Evolutionary conservation across 495 filamentous ascomycete genomes (phyloP).

Genomic region (Neurospora tetrasperma): DNA sequence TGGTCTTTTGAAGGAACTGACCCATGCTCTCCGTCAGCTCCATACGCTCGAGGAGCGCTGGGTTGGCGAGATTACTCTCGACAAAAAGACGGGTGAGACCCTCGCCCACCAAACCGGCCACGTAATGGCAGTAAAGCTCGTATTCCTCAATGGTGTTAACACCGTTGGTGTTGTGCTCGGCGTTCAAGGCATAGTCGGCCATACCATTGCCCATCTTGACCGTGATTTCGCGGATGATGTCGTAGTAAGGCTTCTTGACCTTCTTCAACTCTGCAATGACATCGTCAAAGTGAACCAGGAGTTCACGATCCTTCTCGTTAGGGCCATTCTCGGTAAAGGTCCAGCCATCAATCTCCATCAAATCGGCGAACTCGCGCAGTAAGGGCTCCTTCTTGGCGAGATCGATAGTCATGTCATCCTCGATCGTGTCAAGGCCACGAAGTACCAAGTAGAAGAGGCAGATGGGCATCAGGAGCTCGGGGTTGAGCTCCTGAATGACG

Average conservation of each 20-base stretch:
- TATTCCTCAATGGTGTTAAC: slow-evolving; percentile 82
- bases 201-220: slow-evolving; percentile 96
- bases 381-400: slow-evolving; percentile 75
- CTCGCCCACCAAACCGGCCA: slow-evolving; percentile 93
- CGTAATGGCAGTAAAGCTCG: slow-evolving; percentile 93
- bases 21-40: slow-evolving; percentile 91
- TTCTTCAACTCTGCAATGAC: slow-evolving; percentile 82
- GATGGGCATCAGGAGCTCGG: slow-evolving; percentile 82
- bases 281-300: slow-evolving; percentile 83
- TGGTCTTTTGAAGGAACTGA: slow-evolving; percentile 93
- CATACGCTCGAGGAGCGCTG: slow-evolving; percentile 64
- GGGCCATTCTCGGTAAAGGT: slow-evolving; percentile 76
- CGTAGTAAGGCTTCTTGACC: slow-evolving; percentile 73
- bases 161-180: slow-evolving; percentile 63
- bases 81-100: slow-evolving; percentile 88
- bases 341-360: slow-evolving; percentile 79
- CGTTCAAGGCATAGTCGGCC: slow-evolving; percentile 85
- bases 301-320: slow-evolving; percentile 85
- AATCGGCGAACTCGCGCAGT: slow-evolving; percentile 67
- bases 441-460: slow-evolving; percentile 90
- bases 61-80: slow-evolving; percentile 77
- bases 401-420: slow-evolving; percentile 94
- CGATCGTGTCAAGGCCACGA: slow-evolving; percentile 87
- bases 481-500: slow-evolving; percentile 91
- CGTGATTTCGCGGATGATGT: slow-evolving; percentile 89